These are phyloP conservation scores for Fusarium sp. DNA, from an alignment of 2,329 filamentous ascomycete genomes.

Conservation along the genomic window DNA sequence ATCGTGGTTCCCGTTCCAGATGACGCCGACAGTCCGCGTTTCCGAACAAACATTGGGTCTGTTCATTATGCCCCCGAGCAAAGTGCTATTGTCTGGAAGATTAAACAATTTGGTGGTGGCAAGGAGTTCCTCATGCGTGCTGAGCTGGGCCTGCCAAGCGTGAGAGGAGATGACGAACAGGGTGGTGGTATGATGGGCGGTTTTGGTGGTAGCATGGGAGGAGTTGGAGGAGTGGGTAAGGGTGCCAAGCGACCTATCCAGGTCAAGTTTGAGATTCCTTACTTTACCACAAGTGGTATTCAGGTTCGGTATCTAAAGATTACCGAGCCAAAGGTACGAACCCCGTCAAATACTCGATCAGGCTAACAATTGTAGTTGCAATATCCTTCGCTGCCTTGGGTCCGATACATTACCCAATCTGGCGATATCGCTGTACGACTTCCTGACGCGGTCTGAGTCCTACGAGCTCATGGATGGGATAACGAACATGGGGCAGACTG, in stretches of 20 bases:
- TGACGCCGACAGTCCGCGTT: slow-evolving; percentile 93
- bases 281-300: slow-evolving; percentile 99
- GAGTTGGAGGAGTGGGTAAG: slow-evolving; percentile 79
- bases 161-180: slow-evolving; percentile 93
- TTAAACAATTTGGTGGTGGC: slow-evolving; percentile 98
- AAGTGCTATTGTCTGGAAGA: slow-evolving; percentile 99
- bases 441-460: slow-evolving; percentile 79
- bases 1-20: slow-evolving; percentile 97
- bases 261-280: slow-evolving; percentile 99
- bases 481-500: slow-evolving; percentile 25
- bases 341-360: neutral
- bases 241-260: slow-evolving; percentile 93
- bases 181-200: slow-evolving; percentile 98
- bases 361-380: slow-evolving; percentile 72
- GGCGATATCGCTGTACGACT: slow-evolving; percentile 95
- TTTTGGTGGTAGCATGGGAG: slow-evolving; percentile 96
- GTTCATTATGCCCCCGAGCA: slow-evolving; percentile 98
- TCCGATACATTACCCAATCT: slow-evolving; percentile 97
- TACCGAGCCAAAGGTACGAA: slow-evolving; percentile 93
- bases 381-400: slow-evolving; percentile 98
- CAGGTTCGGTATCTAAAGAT: slow-evolving; percentile 99
- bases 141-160: slow-evolving; percentile 91
- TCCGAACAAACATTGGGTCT: slow-evolving; percentile 95
- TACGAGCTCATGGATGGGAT: slow-evolving; percentile 11
- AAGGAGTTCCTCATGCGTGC: slow-evolving; percentile 99